phyloP scores from a whole-genome alignment of 2,329 filamentous ascomycete genomes.

The Aureobasidium sp. region DNA sequence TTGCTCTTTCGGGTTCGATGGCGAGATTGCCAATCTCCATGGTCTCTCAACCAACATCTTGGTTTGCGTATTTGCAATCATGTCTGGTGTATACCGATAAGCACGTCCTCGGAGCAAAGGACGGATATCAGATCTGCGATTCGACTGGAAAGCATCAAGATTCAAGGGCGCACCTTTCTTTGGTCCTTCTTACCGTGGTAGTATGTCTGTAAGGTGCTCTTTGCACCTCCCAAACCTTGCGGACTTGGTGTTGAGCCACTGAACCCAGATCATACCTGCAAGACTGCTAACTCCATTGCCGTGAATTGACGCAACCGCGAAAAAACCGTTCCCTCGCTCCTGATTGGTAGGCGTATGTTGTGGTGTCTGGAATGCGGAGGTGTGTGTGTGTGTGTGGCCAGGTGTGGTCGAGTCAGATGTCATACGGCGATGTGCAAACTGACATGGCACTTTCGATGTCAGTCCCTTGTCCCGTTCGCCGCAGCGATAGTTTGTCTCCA shows the following conservation, averaged over 20 bases:
- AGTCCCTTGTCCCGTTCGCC: neutral
- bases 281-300: neutral
- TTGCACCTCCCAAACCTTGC: neutral
- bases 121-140: neutral
- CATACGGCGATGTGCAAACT: neutral
- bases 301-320: neutral
- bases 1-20: neutral
- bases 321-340: neutral
- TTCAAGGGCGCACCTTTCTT: neutral
- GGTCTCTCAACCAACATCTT: neutral
- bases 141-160: neutral
- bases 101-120: neutral
- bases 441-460: neutral
- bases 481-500: neutral
- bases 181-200: neutral
- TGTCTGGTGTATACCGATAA: neutral
- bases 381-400: neutral
- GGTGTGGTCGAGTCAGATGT: neutral
- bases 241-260: neutral
- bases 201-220: neutral
- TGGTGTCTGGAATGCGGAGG: neutral
- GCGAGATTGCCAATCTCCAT: neutral
- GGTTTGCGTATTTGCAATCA: neutral
- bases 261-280: neutral
- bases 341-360: neutral